A percentile compares a stretch with the other conserved stretches of the same genome.
Conservation (phyloP, 2,329 filamentous ascomycete species). For the Polytolypa hystricis region DNA sequence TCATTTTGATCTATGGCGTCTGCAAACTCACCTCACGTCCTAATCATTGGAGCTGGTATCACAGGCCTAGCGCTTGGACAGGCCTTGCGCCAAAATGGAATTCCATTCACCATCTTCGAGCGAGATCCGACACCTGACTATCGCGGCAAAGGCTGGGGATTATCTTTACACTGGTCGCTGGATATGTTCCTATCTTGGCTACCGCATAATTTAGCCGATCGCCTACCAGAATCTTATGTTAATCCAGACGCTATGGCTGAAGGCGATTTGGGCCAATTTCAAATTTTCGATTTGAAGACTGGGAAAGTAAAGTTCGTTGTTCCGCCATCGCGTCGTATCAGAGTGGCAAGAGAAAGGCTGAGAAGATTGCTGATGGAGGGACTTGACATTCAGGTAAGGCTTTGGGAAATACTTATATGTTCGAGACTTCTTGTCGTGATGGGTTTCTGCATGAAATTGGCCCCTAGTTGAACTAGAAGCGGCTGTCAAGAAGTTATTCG, state of each 20-base stretch:
- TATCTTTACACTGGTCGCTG: conserved; percentile 50
- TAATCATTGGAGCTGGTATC: conserved; percentile 25
- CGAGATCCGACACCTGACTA: conserved; percentile 4
- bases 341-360: conserved; percentile 39
- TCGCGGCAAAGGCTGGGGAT: conserved; percentile 34
- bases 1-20: too few species aligned
- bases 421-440: too few species aligned
- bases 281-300: conserved; percentile 46
- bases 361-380: conserved; percentile 36
- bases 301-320: conserved; percentile 38
- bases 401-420: too few species aligned
- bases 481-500: too few species aligned
- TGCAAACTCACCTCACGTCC: conserved; percentile 21
- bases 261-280: conserved; percentile 40
- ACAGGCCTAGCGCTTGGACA: conserved; percentile 34
- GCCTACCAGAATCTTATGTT: conserved; percentile 43
- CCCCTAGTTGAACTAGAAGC: too few species aligned
- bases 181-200: conserved; percentile 2
- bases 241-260: conserved; percentile 40
- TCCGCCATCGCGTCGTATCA: conserved; percentile 35
- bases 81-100: conserved; percentile 16
- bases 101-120: conserved; percentile 8
- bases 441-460: too few species aligned
- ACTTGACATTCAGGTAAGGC: conserved; percentile 38
- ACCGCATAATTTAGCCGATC: conserved; percentile 6